Evolutionary conservation across 169 alveolate species (phyloP), one percentile per base, ranked within the genome.

Genomic region (Toxoplasma gondii): DNA sequence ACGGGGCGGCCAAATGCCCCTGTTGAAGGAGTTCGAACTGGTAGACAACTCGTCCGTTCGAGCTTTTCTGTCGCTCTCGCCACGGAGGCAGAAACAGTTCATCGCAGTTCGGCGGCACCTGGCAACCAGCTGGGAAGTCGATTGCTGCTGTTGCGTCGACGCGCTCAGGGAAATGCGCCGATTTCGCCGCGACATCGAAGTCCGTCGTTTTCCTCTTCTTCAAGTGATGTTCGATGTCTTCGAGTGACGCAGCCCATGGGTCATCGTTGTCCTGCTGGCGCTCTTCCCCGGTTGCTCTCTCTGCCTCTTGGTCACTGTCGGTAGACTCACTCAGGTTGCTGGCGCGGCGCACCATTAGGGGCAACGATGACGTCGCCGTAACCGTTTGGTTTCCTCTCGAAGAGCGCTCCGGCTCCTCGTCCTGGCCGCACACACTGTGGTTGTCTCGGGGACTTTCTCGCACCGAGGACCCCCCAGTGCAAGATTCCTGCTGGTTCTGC

Each of bases 211-310:
- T 78, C 86, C 86, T 41, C n/a, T n/a, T 78, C 86, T 78, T 78
- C 45, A 78, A 36, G n/a, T 78, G 86, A 0, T n/a, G 86, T 27
- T 78, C 86, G 86, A 78, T n/a, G n/a, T 78, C 86, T 38, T 78
- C 86, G 39, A 78, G 45, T 17, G 86, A 78, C 44, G 86, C 86
- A 19, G 86, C 86, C 86, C 86, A 78, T 0, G 86, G 86, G 24
- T 78, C 82, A 34, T 69, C 45, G 86, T 34, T 38, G 44, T 36
- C 86, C 86, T 38, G 36, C 44, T 70, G 39, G 10, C 45, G 39
- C 5, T 78, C 86, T 19, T n/a, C 49, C 7, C n/a, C 86, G 4
- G 86, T 2, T 0, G 86, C 43, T 36, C 45, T 16, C 31, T 78
- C 86, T n/a, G 39, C 44, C 39, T 78, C 86, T 78, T n/a, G 45